These are phyloP conservation scores for Aspergillus ibericus DNA, from an alignment of 2,329 filamentous ascomycete species.

Conservation along the genomic window DNA sequence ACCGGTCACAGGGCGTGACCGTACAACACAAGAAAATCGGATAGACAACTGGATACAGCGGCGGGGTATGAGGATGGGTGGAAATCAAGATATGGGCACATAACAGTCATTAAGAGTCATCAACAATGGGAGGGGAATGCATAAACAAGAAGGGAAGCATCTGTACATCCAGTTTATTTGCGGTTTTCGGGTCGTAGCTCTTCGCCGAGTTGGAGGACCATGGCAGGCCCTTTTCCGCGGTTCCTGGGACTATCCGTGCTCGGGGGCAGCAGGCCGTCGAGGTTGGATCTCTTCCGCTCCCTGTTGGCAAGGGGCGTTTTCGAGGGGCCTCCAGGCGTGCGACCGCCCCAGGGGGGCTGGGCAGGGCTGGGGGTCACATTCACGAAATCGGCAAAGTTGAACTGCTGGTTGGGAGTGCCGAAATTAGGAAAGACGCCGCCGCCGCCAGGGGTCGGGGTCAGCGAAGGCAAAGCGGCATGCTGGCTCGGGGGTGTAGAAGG, in stretches of 20 bases:
- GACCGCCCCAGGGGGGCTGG: conserved; percentile 72
- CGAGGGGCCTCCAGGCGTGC: conserved; percentile 53
- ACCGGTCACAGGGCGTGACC: neutral
- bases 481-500: conserved; percentile 76
- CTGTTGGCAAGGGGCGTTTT: conserved; percentile 72
- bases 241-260: conserved; percentile 46
- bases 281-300: conserved; percentile 75
- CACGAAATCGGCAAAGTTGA: conserved; percentile 96
- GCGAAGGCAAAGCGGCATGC: conserved; percentile 51
- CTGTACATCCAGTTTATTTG: neutral
- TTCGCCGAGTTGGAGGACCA: conserved; percentile 67
- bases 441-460: conserved; percentile 62
- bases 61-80: conserved; percentile 22
- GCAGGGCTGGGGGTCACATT: conserved; percentile 96
- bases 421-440: conserved; percentile 71
- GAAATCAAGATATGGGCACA: conserved; percentile 13
- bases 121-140: conserved; percentile 14
- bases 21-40: conserved; percentile 3
- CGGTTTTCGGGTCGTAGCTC: conserved; percentile 56
- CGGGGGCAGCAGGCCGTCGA: conserved; percentile 70
- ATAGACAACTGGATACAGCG: conserved; percentile 17
- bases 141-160: conserved; percentile 17
- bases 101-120: conserved; percentile 24
- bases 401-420: conserved; percentile 77
- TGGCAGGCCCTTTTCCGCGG: conserved; percentile 49